These are phyloP conservation scores for Beauveria brongniartii DNA, from an alignment of 2,329 filamentous ascomycete genomes.

Conservation along the genomic window DNA sequence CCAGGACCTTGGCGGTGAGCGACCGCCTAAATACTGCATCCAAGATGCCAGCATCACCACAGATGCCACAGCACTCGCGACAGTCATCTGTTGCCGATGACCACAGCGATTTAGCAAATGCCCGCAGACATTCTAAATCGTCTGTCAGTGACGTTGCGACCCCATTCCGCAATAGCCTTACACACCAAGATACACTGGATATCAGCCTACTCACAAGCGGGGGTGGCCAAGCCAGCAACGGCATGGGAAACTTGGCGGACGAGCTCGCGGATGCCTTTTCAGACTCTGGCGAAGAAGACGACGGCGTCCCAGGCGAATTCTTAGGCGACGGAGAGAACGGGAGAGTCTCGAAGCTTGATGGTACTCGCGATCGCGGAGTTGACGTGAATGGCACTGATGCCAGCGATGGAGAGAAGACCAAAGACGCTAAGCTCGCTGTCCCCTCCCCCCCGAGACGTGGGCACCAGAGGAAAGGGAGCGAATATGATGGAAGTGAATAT, in stretches of 20 bases:
- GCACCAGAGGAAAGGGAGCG: constrained; percentile 46
- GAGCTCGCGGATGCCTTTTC: constrained; percentile 69
- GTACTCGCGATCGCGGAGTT: constrained; percentile 3
- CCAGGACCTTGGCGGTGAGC: constrained; percentile 12
- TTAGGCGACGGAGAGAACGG: background rate
- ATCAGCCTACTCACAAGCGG: constrained; percentile 36
- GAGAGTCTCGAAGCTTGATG: constrained; percentile 9
- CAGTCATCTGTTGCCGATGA: constrained; percentile 48
- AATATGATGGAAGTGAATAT: constrained; percentile 68
- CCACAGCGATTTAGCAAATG: constrained; percentile 35
- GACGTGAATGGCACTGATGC: constrained; percentile 7
- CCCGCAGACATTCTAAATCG: constrained; percentile 42
- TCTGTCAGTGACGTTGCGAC: constrained; percentile 43
- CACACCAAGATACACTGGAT: constrained; percentile 39
- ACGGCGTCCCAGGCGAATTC: constrained; percentile 20
- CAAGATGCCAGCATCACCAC: constrained; percentile 35
- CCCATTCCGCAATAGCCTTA: constrained; percentile 40
- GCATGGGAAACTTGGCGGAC: constrained; percentile 71
- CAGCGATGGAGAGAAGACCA: constrained; percentile 20
- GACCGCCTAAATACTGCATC: background rate
- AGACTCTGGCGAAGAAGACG: constrained; percentile 49
- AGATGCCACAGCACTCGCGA: constrained; percentile 52
- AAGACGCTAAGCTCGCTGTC: constrained; percentile 35
- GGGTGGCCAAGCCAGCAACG: constrained; percentile 39
- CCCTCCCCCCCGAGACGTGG: constrained; percentile 34